A percentile compares a stretch with the other conserved stretches of the same genome.
Conservation (phyloP, 75 land plant species). For the Picea sitchensis region DNA sequence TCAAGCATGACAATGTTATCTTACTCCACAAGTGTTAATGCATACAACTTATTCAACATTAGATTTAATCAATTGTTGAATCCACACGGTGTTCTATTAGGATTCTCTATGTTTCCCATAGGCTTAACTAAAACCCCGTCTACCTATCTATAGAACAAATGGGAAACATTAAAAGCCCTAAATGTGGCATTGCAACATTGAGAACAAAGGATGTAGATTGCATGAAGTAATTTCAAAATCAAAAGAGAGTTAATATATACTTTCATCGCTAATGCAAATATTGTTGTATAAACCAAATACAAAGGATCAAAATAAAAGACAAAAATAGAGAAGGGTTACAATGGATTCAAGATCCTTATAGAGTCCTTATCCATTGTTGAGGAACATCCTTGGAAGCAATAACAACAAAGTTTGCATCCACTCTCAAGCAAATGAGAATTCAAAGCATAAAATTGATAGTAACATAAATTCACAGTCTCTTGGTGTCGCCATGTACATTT, state of each 20-base stretch:
- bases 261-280: too few species aligned
- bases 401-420: slow-evolving; percentile 40
- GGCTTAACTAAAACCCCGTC: slow-evolving; percentile 73
- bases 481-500: slow-evolving; percentile 41
- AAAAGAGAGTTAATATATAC: background rate
- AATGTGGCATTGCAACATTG: background rate
- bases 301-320: background rate
- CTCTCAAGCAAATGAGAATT: slow-evolving; percentile 14
- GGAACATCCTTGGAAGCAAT: slow-evolving; percentile 43
- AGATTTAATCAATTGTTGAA: slow-evolving; percentile 65
- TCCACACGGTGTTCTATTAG: slow-evolving; percentile 49
- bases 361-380: slow-evolving; percentile 20
- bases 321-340: background rate
- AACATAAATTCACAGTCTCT: slow-evolving; percentile 39
- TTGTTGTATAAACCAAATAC: background rate
- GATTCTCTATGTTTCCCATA: slow-evolving; percentile 80
- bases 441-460: slow-evolving; percentile 35
- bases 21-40: slow-evolving; percentile 81
- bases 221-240: background rate
- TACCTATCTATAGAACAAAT: slow-evolving; percentile 25
- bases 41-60: slow-evolving; percentile 90
- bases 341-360: slow-evolving; percentile 22
- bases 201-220: background rate
- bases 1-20: slow-evolving; percentile 96
- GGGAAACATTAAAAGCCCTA: background rate